phyloP scores from a whole-genome alignment of 2,329 filamentous ascomycete genomes.

The Lomentospora prolificans region DNA sequence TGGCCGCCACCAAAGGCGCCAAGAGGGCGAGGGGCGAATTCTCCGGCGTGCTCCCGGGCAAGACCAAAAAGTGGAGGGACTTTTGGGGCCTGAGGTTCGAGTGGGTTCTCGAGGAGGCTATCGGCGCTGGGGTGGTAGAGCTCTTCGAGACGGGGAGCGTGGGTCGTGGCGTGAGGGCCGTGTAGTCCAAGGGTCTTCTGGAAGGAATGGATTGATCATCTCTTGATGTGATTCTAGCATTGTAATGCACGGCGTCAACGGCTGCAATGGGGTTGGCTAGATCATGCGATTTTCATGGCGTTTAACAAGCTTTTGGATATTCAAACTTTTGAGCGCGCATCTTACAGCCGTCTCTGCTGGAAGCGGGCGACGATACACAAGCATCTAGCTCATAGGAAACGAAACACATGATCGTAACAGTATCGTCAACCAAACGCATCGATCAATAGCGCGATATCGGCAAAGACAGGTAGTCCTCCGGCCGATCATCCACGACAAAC shows the following conservation, averaged over 20 bases:
- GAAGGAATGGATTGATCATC: not conserved
- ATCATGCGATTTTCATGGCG: too few relatives aligned
- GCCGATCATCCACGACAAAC: not conserved
- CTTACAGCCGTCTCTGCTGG: not conserved
- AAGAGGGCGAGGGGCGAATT: constrained; percentile 45
- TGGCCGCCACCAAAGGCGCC: constrained; percentile 24
- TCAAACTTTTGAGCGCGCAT: not conserved
- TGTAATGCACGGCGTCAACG: not conserved
- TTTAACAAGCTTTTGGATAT: not conserved
- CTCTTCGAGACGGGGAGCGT: constrained; percentile 67
- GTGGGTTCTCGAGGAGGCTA: constrained; percentile 61
- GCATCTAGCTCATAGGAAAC: not conserved
- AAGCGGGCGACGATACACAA: too few relatives aligned
- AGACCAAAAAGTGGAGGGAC: constrained; percentile 60
- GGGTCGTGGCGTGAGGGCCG: constrained; percentile 51
- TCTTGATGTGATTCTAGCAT: not conserved
- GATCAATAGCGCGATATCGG: not conserved
- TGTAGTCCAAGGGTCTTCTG: constrained; percentile 17
- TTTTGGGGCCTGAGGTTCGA: constrained; percentile 62
- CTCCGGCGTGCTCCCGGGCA: constrained; percentile 44
- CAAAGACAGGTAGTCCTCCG: not conserved
- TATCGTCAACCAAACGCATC: too few relatives aligned
- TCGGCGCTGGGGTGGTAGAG: constrained; percentile 61
- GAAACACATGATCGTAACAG: not conserved
- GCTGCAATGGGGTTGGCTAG: too few relatives aligned